Base-by-base conservation (phyloP, 179 eudicot species). In the Pouteria campechiana region DNA sequence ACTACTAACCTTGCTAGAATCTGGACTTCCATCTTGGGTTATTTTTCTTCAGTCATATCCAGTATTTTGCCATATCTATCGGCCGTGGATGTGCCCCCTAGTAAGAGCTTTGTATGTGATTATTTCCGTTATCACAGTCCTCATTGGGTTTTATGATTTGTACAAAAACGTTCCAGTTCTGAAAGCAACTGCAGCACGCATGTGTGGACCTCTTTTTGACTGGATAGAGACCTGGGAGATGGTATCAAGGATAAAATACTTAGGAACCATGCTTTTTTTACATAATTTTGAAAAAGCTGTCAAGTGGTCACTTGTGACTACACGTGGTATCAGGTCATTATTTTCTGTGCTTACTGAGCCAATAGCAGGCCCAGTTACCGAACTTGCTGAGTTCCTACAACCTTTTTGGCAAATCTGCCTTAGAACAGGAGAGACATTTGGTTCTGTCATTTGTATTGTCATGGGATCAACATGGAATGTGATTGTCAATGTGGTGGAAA, bases 221-320 rank as follows among this genome's bases (percentile, higher is more conserved):
- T 90, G 98, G 98, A 86, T 90, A 60, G 98, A 90, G 69, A 81
- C 87, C 34, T 79, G 93, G 90, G 98, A 90, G 41, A 90, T 90
- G 98, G 63, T 77, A 14, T 69, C 98, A 23, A 81, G 98, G 66
- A 78, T 90, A 34, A 82, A 76, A 60, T 90, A 77, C 51, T 64
- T 90, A 67, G 98, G 96, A 37, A 90, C 98, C 15, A 86, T 90
- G 98, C 59, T 90, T 45, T 90, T 90, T 63, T 64, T 90, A 48
- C 98, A 90, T 52, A 72, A 90, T 42, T 76, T 60, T 61, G 71
- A 90, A 74, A 90, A 86, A 76, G 96, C 94, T 31, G 29, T 90
- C 39, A 60, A 48, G 62, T 90, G 98, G 95, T 69, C 75, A 52
- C 50, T 90, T 45, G 72, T 57, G 79, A 63, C 68, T 17, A 58